Conservation (phyloP, 768 basidiomycete species). For the Auriscalpium vulgare region DNA sequence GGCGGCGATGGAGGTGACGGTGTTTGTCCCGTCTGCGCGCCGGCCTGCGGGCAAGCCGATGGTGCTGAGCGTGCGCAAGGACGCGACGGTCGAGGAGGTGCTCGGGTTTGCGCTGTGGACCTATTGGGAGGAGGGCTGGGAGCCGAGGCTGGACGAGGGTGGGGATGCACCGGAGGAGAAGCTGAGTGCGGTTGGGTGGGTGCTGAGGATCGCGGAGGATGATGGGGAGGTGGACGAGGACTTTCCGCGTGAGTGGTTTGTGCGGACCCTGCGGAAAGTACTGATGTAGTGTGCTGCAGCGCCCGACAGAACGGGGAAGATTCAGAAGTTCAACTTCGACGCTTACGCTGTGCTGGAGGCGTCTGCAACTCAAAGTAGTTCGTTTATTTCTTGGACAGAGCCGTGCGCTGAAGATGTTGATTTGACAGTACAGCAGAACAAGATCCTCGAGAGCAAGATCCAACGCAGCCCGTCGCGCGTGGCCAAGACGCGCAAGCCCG, state of each 20-base stretch:
- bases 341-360: conserved; percentile 87
- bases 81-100: conserved; percentile 91
- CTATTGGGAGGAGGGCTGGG: conserved; percentile 87
- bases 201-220: conserved; percentile 87
- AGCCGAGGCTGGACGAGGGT: conserved; percentile 68
- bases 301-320: conserved; percentile 78
- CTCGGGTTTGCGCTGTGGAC: conserved; percentile 87
- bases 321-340: conserved; percentile 83
- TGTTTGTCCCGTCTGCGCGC: conserved; percentile 80
- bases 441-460: conserved; percentile 70
- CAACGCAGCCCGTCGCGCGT: conserved; percentile 74
- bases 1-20: conserved; percentile 53
- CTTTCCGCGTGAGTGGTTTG: conserved; percentile 70
- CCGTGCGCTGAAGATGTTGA: neutral
- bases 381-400: neutral
- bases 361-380: conserved; percentile 56
- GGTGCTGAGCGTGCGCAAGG: conserved; percentile 70
- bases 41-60: conserved; percentile 55
- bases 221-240: conserved; percentile 99
- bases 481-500: conserved; percentile 50
- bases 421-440: conserved; percentile 62
- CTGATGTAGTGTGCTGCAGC: conserved; percentile 40
- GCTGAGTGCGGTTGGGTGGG: conserved; percentile 83
- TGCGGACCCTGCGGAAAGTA: neutral
- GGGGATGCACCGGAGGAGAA: conserved; percentile 51